These are phyloP conservation scores for Saccharomyces uvarum DNA, from an alignment of 1,139 yeast species.

Conservation along the genomic window DNA sequence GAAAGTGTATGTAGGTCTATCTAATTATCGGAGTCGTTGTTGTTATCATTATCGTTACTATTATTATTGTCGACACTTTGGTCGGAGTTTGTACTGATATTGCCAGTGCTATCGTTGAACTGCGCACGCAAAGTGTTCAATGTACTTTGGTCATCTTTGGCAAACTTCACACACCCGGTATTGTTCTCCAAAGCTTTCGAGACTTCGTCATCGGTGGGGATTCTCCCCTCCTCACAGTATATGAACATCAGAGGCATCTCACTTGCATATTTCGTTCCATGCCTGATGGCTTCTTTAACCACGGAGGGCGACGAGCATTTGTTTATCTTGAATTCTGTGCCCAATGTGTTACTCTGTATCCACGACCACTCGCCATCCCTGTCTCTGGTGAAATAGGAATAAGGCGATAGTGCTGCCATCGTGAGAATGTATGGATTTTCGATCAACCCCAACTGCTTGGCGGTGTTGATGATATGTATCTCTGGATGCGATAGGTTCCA, in stretches of 20 bases:
- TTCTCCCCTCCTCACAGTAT: slow-evolving; percentile 14
- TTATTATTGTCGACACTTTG: neutral
- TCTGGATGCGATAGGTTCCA: slow-evolving; percentile 29
- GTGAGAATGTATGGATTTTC: slow-evolving; percentile 24
- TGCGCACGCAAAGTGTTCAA: slow-evolving; percentile 5
- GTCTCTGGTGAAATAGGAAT: slow-evolving; percentile 20
- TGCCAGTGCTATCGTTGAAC: neutral
- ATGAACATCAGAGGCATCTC: slow-evolving; percentile 28
- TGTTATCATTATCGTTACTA: neutral
- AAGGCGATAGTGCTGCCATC: slow-evolving; percentile 26
- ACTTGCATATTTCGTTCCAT: slow-evolving; percentile 21
- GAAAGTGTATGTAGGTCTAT: neutral
- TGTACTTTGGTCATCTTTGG: slow-evolving; percentile 17
- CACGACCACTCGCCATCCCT: slow-evolving; percentile 20
- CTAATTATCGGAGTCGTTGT: neutral
- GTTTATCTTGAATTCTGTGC: slow-evolving; percentile 14
- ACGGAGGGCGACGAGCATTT: slow-evolving; percentile 13
- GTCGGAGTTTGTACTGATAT: neutral
- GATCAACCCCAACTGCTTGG: slow-evolving; percentile 21
- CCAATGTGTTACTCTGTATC: slow-evolving; percentile 14
- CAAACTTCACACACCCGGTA: slow-evolving; percentile 17
- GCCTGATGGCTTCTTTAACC: slow-evolving; percentile 19
- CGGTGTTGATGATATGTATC: slow-evolving; percentile 18
- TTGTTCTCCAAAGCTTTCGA: slow-evolving; percentile 15
- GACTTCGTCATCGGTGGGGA: slow-evolving; percentile 8